A percentile compares a stretch with the other conserved stretches of the same genome.
Evolutionary conservation across 257 asterid species (phyloP).

Genomic region (Leonotis leonurus): DNA sequence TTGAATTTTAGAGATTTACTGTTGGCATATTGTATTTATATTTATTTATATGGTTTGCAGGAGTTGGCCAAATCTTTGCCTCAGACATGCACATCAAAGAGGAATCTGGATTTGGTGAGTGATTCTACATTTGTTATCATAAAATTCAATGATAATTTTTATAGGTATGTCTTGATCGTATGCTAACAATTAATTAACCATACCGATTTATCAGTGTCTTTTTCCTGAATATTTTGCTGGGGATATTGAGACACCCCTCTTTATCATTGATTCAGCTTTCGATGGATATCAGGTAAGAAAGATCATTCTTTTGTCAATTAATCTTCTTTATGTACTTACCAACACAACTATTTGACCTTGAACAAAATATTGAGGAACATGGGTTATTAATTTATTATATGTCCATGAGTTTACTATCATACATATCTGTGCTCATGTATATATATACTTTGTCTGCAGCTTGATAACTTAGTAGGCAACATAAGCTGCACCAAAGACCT

Average conservation of each 20-base stretch:
- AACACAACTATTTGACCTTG: too few species aligned
- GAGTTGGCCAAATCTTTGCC: slow-evolving; percentile 15
- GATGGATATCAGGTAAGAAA: slow-evolving; percentile 23
- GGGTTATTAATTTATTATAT: not conserved
- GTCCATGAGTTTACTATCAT: not conserved
- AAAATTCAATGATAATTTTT: not conserved
- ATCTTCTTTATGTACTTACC: not conserved
- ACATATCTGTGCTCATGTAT: not conserved
- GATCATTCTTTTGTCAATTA: not conserved
- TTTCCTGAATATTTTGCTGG: slow-evolving; percentile 20
- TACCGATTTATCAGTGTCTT: slow-evolving; percentile 13
- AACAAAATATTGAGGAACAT: not conserved
- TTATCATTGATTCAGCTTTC: slow-evolving; percentile 14
- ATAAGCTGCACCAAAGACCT: not conserved
- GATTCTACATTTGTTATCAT: not conserved
- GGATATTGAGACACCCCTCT: slow-evolving; percentile 19
- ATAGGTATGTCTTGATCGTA: too few species aligned
- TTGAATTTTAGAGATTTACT: too few species aligned
- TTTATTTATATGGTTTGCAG: not conserved
- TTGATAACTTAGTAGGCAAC: not conserved
- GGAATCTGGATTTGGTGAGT: slow-evolving; percentile 17
- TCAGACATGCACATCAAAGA: slow-evolving; percentile 19
- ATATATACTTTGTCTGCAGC: not conserved
- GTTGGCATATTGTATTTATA: not conserved
- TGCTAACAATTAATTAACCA: not conserved